These are phyloP conservation scores for Amylocystis lapponica DNA, from an alignment of 768 basidiomycete species.

Conservation along the genomic window DNA sequence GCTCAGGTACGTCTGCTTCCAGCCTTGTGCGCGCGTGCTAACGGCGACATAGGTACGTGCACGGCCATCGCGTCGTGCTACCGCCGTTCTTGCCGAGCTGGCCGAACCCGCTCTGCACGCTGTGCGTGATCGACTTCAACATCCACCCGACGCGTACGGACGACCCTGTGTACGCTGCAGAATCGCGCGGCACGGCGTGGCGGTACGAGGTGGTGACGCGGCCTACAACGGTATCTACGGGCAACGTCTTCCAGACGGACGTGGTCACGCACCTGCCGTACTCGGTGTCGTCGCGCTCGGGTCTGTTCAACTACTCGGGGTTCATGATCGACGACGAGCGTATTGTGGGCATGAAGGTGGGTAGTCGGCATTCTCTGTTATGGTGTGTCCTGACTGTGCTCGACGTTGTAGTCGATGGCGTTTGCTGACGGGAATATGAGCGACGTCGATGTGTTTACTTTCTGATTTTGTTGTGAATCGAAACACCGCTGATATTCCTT, in stretches of 20 bases:
- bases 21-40: neutral
- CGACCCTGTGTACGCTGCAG: constrained; percentile 9
- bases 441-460: constrained; percentile 28
- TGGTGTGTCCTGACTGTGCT: neutral
- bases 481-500: too few relatives aligned
- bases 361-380: constrained; percentile 8
- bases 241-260: constrained; percentile 8
- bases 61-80: constrained; percentile 35
- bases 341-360: constrained; percentile 35
- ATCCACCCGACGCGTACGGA: constrained; percentile 19
- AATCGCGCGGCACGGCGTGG: neutral
- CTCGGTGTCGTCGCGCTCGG: constrained; percentile 8
- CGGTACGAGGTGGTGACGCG: constrained; percentile 1
- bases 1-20: constrained; percentile 28
- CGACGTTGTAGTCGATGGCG: constrained; percentile 15
- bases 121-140: constrained; percentile 27
- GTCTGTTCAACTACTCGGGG: constrained; percentile 26
- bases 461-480: constrained; percentile 20
- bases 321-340: constrained; percentile 40
- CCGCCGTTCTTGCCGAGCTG: constrained; percentile 8
- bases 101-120: constrained; percentile 19
- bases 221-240: neutral
- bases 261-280: constrained; percentile 19
- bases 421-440: constrained; percentile 27
- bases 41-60: constrained; percentile 29